Base-by-base conservation (phyloP, 495 filamentous ascomycete species). In the Xylaria sp. region DNA sequence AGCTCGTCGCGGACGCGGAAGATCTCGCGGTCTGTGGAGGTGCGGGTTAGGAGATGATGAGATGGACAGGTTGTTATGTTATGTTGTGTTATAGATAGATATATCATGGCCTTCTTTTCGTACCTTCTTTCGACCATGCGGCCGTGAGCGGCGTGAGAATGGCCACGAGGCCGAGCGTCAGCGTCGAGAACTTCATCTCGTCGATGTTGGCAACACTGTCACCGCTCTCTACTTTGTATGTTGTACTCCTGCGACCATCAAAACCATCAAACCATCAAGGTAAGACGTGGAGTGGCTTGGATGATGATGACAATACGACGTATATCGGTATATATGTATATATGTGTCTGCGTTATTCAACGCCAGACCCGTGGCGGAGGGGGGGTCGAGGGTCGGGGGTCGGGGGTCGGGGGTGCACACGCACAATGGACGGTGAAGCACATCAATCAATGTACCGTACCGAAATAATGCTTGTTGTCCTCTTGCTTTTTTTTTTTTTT, bases 1-100 rank as follows among this genome's bases (percentile, higher is more conserved):
- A 99, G 82, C 76, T 98, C 97, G 83, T 97, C 93, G 72, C 89
- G 90, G 68, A 98, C 86, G 67, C 93, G 90, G 83, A 99, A 99
- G 82, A 99, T 98, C 84, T 99, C 96, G 77, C 95, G 92, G 81
- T 99, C 96, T 97, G 76, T 40, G 31, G 31, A 21, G 8, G 1
- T 17, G 26, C 11, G 17, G 41, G 33, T 46, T 37, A 24, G 61
- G 29, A 64, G 26, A 40, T 14, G 74, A 68, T n/a, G n/a, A n/a
- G n/a, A n/a, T n/a, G n/a, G 48, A 40, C 67, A 59, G 26, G 35
- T 8, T 37, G 8, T 37, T 37, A 8, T 37, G 35, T 37, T 37
- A 8, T 8, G 8, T 37, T 37, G n/a, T 9, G 35, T n/a, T n/a
- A 46, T 29, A 48, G 61, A 50, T 58, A 70, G 50, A 58, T 43